These are phyloP conservation scores for Cyclotella choctawhatcheeana DNA, from an alignment of 108 stramenopile genomes.

Conservation along the genomic window DNA sequence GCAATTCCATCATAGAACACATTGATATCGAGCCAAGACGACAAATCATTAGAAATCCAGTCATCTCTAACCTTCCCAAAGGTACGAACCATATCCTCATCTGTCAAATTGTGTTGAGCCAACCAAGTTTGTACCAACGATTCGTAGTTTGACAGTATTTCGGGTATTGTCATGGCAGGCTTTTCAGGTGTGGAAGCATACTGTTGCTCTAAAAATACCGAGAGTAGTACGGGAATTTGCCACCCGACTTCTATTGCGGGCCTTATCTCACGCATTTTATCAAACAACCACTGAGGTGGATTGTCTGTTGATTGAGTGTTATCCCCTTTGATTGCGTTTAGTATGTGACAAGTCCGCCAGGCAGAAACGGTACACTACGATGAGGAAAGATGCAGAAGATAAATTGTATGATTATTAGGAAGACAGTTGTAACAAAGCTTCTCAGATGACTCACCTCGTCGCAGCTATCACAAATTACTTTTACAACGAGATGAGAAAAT, in stretches of 20 bases:
- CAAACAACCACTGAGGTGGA: conserved; percentile 49
- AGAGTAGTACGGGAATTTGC: conserved; percentile 48
- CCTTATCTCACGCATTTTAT: conserved; percentile 48
- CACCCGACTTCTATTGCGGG: conserved; percentile 54
- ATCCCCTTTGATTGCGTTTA: conserved; percentile 30
- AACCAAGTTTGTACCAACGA: conserved; percentile 34
- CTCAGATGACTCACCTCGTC: conserved; percentile 18
- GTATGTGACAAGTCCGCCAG: conserved; percentile 32
- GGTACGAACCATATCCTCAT: conserved; percentile 42
- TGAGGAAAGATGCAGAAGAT: not conserved
- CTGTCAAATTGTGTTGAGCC: conserved; percentile 16
- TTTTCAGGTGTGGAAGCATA: conserved; percentile 4
- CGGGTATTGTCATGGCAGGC: conserved; percentile 42
- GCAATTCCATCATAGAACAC: conserved; percentile 41
- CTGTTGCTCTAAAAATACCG: conserved; percentile 37
- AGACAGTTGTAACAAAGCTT: not conserved
- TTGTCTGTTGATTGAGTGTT: not conserved
- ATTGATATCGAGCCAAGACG: conserved; percentile 48
- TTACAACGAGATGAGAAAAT: too few relatives aligned
- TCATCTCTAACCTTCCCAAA: conserved; percentile 48
- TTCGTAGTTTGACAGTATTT: conserved; percentile 38
- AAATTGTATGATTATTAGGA: not conserved
- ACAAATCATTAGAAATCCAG: conserved; percentile 41
- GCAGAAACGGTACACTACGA: conserved; percentile 44
- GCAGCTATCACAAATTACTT: conserved; percentile 46